Evolutionary conservation across 306 rosid species (phyloP).

Genomic region (Dalbergia oliveri): DNA sequence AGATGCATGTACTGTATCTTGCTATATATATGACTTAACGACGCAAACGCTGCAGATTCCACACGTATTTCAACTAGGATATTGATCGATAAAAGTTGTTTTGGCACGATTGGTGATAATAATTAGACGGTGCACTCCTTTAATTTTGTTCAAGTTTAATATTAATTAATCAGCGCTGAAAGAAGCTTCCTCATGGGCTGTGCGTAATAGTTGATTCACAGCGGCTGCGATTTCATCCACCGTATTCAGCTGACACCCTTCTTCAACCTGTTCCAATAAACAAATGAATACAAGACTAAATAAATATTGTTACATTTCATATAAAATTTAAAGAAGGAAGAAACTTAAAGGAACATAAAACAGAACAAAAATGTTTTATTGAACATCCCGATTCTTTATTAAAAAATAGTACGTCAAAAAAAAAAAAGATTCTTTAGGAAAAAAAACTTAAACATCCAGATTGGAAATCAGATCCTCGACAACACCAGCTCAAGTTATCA

Average conservation of each 20-base stretch:
- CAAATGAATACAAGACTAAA: neutral
- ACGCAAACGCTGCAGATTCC: neutral
- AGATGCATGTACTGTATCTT: conserved; percentile 35
- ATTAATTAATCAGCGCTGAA: conserved; percentile 44
- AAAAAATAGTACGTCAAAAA: no score
- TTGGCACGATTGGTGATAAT: conserved; percentile 23
- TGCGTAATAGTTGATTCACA: conserved; percentile 67
- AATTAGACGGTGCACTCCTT: neutral
- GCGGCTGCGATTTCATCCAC: conserved; percentile 83
- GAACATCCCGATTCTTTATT: no score
- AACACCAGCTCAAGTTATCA: no score
- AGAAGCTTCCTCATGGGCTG: conserved; percentile 60
- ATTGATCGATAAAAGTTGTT: neutral
- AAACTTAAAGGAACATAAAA: neutral
- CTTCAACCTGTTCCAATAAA: conserved; percentile 63
- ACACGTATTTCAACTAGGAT: neutral
- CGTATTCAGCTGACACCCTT: conserved; percentile 69
- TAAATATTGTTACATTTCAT: neutral
- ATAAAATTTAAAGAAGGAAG: neutral
- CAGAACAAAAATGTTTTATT: neutral
- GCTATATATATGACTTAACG: neutral
- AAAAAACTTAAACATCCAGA: no score
- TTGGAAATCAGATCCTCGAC: no score
- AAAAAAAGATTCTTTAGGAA: no score
- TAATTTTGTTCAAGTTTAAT: neutral